Conservation (phyloP, 148 eudicot genomes). For the Fagopyrum homotropicum region DNA sequence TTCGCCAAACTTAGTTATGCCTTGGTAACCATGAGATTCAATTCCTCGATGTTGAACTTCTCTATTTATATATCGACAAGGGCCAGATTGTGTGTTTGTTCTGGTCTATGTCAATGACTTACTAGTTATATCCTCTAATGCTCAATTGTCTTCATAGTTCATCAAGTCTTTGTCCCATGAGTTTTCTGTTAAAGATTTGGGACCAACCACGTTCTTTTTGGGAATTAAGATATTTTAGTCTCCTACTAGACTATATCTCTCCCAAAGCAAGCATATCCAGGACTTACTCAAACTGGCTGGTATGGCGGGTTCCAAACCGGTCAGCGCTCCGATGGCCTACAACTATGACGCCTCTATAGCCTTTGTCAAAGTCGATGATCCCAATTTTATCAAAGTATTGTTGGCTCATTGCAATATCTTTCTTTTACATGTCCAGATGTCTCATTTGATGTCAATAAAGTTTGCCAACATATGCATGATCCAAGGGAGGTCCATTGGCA, state of each 20-base stretch:
- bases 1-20: too few species aligned
- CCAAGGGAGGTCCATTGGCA: neutral
- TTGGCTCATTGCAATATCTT: neutral
- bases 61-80: neutral
- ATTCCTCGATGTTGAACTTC: neutral
- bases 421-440: neutral
- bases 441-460: neutral
- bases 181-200: neutral
- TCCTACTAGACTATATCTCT: neutral
- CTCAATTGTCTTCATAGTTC: neutral
- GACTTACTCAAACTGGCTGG: too few species aligned
- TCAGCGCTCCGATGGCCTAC: neutral
- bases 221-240: neutral
- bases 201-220: neutral
- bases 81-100: neutral
- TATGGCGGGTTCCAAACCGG: neutral
- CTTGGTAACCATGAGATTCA: neutral
- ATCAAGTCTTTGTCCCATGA: neutral
- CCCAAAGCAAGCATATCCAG: neutral
- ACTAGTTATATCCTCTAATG: neutral
- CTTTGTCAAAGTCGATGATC: neutral
- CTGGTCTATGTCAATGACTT: neutral
- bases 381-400: neutral
- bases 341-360: neutral
- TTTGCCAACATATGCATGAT: neutral